Conservation (phyloP, 768 basidiomycete genomes). For the Amanita fuliginea region DNA sequence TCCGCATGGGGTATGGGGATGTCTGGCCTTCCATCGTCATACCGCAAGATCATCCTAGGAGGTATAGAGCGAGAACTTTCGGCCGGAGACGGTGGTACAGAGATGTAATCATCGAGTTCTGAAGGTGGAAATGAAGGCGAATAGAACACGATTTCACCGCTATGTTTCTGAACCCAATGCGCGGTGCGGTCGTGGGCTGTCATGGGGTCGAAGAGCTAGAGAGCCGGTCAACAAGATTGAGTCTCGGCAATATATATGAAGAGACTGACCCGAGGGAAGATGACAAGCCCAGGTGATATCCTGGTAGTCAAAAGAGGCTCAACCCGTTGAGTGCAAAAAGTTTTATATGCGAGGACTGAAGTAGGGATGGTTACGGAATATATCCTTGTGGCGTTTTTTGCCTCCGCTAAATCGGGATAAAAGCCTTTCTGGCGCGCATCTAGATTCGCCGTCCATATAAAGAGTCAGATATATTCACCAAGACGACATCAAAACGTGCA, state of each 20-base stretch:
- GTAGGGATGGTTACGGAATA: slow-evolving; percentile 19
- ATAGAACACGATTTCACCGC: slow-evolving; percentile 27
- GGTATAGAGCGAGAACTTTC: slow-evolving; percentile 45
- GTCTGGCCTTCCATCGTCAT: slow-evolving; percentile 52
- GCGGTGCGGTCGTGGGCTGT: slow-evolving; percentile 51
- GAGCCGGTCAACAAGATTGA: slow-evolving; percentile 47
- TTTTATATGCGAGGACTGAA: slow-evolving; percentile 23
- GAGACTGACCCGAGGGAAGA: slow-evolving; percentile 6
- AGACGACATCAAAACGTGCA: slow-evolving; percentile 40
- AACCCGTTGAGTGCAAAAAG: slow-evolving; percentile 16
- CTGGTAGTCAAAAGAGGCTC: slow-evolving; percentile 9
- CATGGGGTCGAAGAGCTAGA: slow-evolving; percentile 44
- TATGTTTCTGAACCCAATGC: slow-evolving; percentile 44
- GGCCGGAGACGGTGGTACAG: slow-evolving; percentile 34
- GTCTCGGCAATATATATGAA: slow-evolving; percentile 6
- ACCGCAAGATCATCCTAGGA: slow-evolving; percentile 64
- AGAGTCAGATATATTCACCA: slow-evolving; percentile 14
- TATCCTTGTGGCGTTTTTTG: slow-evolving; percentile 11
- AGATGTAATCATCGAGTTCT: slow-evolving; percentile 29
- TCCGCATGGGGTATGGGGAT: slow-evolving; percentile 45
- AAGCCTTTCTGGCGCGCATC: slow-evolving; percentile 17
- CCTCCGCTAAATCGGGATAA: slow-evolving; percentile 11
- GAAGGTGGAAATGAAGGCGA: slow-evolving; percentile 54
- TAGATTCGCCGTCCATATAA: slow-evolving; percentile 20
- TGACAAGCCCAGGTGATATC: neutral